Evolutionary conservation across 1,284 basidiomycete species (phyloP).

Genomic region (Ceratorhiza oryzae-sativae): DNA sequence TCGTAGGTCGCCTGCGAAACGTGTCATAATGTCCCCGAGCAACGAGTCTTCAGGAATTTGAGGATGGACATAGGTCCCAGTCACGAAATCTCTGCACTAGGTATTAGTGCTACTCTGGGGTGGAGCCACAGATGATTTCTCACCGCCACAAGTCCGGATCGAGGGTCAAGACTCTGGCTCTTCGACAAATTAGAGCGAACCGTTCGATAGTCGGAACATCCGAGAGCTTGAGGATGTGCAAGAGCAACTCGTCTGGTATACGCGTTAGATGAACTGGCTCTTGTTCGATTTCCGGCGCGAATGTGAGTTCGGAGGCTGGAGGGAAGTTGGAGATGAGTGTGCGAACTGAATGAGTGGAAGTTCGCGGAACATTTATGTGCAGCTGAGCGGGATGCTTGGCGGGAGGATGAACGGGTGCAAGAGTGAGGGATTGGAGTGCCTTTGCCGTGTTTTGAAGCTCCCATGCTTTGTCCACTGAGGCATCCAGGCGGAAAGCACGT

Average conservation of each 20-base stretch:
- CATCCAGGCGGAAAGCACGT: constrained; percentile 76
- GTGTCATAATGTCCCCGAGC: constrained; percentile 57
- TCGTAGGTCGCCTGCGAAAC: constrained; percentile 70
- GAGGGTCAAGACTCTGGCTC: constrained; percentile 72
- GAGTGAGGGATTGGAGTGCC: not conserved
- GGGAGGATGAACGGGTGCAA: constrained; percentile 9
- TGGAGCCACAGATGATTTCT: constrained; percentile 44
- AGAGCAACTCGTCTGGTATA: constrained; percentile 78
- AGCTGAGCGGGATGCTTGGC: not conserved
- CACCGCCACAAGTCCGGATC: constrained; percentile 80
- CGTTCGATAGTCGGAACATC: constrained; percentile 76
- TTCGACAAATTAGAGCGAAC: constrained; percentile 74
- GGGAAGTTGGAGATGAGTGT: constrained; percentile 56
- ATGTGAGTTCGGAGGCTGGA: constrained; percentile 56
- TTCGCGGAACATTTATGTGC: not conserved
- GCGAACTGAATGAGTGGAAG: constrained; percentile 14
- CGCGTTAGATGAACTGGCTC: constrained; percentile 62
- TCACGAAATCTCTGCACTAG: constrained; percentile 59
- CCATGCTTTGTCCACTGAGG: constrained; percentile 71
- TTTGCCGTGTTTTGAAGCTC: constrained; percentile 41
- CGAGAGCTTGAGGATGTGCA: constrained; percentile 67
- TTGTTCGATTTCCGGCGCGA: constrained; percentile 72
- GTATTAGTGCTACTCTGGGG: not conserved
- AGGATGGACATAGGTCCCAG: constrained; percentile 71
- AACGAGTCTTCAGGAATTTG: constrained; percentile 63